A percentile compares a stretch with the other conserved stretches of the same genome.
Evolutionary conservation across 2,329 filamentous ascomycete genomes (phyloP).

Genomic region (Geosmithia morbida): DNA sequence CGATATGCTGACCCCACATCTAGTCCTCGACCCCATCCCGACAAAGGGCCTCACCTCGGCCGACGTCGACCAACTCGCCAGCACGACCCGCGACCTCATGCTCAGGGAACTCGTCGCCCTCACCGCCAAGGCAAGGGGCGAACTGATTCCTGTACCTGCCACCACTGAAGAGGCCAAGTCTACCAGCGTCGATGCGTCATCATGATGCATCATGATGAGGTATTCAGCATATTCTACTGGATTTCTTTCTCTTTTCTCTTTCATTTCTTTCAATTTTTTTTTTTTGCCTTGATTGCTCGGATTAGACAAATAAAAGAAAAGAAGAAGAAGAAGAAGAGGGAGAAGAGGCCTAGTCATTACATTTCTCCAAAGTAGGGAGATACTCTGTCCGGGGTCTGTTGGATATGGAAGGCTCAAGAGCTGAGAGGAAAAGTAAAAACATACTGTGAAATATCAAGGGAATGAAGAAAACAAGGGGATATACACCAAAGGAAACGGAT

Average conservation of each 20-base stretch:
- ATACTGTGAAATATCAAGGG: not conserved
- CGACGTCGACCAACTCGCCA: constrained; percentile 63
- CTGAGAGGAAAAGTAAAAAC: too few relatives aligned
- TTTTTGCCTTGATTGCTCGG: too few relatives aligned
- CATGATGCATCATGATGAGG: not conserved
- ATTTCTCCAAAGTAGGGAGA: too few relatives aligned
- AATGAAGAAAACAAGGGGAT: not conserved
- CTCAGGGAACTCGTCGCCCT: constrained; percentile 46
- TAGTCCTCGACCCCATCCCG: constrained; percentile 68
- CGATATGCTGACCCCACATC: not conserved
- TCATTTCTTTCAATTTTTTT: too few relatives aligned
- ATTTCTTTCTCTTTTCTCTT: too few relatives aligned
- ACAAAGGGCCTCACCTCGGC: constrained; percentile 58
- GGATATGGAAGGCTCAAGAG: too few relatives aligned
- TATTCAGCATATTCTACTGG: too few relatives aligned
- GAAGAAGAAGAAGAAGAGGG: too few relatives aligned
- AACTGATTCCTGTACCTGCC: constrained; percentile 15
- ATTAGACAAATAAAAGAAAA: too few relatives aligned
- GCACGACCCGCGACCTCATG: constrained; percentile 60
- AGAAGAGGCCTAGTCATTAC: too few relatives aligned
- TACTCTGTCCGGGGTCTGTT: too few relatives aligned
- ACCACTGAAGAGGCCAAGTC: constrained; percentile 10
- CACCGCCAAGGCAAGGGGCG: constrained; percentile 34
- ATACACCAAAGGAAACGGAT: not conserved
- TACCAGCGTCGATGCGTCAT: constrained; percentile 12